Conservation (phyloP, 345 rosid genomes). For the Gossypium arboreum region DNA sequence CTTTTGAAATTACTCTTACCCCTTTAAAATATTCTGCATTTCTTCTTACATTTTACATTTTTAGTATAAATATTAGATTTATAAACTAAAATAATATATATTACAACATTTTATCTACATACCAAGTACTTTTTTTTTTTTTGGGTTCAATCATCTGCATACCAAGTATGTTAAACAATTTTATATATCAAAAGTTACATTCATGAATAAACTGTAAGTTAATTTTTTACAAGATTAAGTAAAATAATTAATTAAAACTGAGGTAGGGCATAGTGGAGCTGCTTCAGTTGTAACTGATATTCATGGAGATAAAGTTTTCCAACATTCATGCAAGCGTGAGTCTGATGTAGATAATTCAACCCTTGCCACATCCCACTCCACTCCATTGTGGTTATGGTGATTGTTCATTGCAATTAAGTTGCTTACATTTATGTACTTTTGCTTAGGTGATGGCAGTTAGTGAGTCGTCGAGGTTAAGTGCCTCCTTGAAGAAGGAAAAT, state of each 20-base stretch:
- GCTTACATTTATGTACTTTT: slow-evolving; percentile 7
- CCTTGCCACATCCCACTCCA: neutral
- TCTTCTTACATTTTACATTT: no score
- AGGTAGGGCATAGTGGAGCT: neutral
- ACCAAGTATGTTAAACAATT: no score
- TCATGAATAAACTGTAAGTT: neutral
- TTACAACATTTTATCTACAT: no score
- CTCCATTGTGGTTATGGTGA: neutral
- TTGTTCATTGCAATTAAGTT: slow-evolving; percentile 8
- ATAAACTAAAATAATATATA: no score
- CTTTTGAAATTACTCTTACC: no score
- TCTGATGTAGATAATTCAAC: neutral
- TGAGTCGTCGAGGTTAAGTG: slow-evolving; percentile 79
- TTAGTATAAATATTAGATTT: no score
- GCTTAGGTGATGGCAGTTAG: slow-evolving; percentile 90
- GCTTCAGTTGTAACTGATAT: neutral
- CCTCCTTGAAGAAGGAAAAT: slow-evolving; percentile 78
- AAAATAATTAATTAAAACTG: neutral
- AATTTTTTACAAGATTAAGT: neutral
- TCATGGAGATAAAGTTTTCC: neutral
- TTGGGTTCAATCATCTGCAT: no score
- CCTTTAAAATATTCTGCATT: no score
- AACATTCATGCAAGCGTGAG: neutral
- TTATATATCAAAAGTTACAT: neutral
- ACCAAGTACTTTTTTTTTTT: no score